Conservation (phyloP, 371 early-diverging fungal species). For the Blastocladiella emersonii region DNA sequence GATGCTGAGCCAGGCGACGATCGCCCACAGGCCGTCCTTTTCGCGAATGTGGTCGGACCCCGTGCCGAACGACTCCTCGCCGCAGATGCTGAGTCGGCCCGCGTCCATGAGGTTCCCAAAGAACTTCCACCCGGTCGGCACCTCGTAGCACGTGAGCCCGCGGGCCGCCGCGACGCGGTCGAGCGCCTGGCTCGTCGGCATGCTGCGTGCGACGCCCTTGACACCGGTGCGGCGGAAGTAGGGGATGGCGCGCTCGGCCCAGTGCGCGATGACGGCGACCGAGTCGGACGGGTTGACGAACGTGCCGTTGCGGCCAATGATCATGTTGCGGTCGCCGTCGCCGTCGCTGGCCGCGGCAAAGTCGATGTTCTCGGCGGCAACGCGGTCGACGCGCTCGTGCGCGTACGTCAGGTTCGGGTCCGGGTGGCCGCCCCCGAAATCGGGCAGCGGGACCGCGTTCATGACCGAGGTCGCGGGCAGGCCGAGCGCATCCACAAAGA, state of each 20-base stretch:
- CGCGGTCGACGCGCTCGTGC: slow-evolving; percentile 80
- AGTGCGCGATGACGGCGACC: slow-evolving; percentile 87
- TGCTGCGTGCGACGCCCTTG: slow-evolving; percentile 33
- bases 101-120: slow-evolving; percentile 98
- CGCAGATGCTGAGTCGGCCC: slow-evolving; percentile 84
- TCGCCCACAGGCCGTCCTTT: slow-evolving; percentile 97
- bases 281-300: slow-evolving; percentile 96
- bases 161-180: slow-evolving; percentile 78
- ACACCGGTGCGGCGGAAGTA: slow-evolving; percentile 56
- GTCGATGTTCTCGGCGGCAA: slow-evolving; percentile 54
- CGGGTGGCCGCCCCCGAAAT: slow-evolving; percentile 91
- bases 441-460: slow-evolving; percentile 65
- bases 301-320: slow-evolving; percentile 30
- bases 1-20: slow-evolving; percentile 87
- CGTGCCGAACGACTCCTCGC: slow-evolving; percentile 95
- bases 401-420: slow-evolving; percentile 98
- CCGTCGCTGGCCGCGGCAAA: slow-evolving; percentile 94
- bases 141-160: slow-evolving; percentile 63
- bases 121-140: slow-evolving; percentile 93
- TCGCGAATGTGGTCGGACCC: slow-evolving; percentile 96
- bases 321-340: slow-evolving; percentile 49
- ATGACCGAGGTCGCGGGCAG: slow-evolving; percentile 64
- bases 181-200: slow-evolving; percentile 89
- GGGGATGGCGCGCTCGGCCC: slow-evolving; percentile 67
- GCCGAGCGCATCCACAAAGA: slow-evolving; percentile 81